These are phyloP conservation scores for Petasospora rhodanensis DNA, from an alignment of 1,139 yeast genomes.

Conservation along the genomic window DNA sequence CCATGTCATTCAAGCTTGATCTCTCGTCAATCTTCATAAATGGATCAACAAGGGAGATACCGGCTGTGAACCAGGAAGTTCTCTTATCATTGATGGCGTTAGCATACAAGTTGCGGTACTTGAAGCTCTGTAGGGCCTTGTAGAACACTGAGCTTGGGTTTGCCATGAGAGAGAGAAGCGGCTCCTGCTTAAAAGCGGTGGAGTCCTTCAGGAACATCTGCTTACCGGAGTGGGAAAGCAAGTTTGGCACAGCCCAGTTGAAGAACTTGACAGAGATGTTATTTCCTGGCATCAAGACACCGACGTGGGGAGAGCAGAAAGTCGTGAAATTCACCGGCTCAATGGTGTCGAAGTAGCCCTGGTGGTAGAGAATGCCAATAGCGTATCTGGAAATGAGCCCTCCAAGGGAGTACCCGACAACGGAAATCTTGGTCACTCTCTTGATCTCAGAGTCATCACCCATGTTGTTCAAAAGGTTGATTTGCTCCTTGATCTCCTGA, in stretches of 20 bases:
- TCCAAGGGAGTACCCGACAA: constrained; percentile 80
- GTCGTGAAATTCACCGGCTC: constrained; percentile 63
- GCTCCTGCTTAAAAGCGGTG: constrained; percentile 27
- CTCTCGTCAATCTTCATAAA: constrained; percentile 31
- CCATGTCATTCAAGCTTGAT: constrained; percentile 22
- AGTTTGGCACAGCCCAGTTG: constrained; percentile 55
- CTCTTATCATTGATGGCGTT: constrained; percentile 76
- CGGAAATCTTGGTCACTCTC: constrained; percentile 51
- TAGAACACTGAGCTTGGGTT: constrained; percentile 56
- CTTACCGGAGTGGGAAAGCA: constrained; percentile 65
- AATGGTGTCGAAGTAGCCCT: constrained; percentile 44
- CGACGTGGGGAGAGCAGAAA: constrained; percentile 82
- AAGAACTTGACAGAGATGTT: constrained; percentile 43
- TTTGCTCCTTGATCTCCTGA: constrained; percentile 54
- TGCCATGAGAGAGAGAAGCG: constrained; percentile 64
- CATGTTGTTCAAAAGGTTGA: constrained; percentile 31
- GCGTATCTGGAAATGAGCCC: constrained; percentile 78
- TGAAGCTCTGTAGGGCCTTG: constrained; percentile 50
- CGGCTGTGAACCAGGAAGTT: constrained; percentile 79
- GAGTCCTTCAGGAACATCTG: constrained; percentile 66
- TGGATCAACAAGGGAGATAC: constrained; percentile 63
- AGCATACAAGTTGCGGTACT: constrained; percentile 56
- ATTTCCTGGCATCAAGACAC: constrained; percentile 60
- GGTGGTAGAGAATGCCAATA: constrained; percentile 58
- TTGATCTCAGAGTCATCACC: constrained; percentile 7